Evolutionary conservation across 1,284 basidiomycete species (phyloP), one percentile per base, ranked within the genome.

Genomic region (Rhodofomes roseus): DNA sequence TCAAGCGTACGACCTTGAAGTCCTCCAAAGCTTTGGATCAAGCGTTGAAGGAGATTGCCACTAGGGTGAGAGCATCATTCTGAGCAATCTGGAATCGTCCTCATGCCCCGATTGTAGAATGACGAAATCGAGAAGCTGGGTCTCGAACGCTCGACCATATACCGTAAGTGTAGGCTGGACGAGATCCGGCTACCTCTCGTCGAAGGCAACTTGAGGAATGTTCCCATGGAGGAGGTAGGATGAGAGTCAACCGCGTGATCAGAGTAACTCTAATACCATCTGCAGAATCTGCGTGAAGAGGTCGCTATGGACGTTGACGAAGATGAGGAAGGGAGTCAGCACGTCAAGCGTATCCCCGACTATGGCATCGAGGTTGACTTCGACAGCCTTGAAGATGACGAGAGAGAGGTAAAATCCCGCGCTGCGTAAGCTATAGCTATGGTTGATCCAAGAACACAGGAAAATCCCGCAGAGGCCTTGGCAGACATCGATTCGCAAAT

Each of bases 321-420:
- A 54, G 91, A 95, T n/a, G 73, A 72, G 63, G 90, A 93, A 55
- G 84, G 89, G 52, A 89, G 89, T 4, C 90, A 95, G 66, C 80
- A 80, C 59, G 86, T 89, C 1, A 87, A 86, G 62, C 75, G 80
- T 46, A 87, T 90, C 0, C 80, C 86, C 12, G 92, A 96, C 70
- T 98, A 90, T 67, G 96, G 93, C 12, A 88, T 99, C 57, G 90
- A 95, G 67, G 89, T 97, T 43, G 88, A 98, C 72, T 99, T 97
- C 70, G 81, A 84, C 3, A 74, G 77, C 2, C 77, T 99, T 6
- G 86, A 89, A 41, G 92, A 96, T 3, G 92, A 94, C 8, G 95
- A 97, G 60, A 85, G 86, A 54, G 85, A 89, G 73, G 90, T 89
- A 60, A 59, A 71, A 16, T 43, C 18, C 23, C n/a, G 3, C 23